Percentiles rank a stretch among this genome's conserved stretches.
These are phyloP conservation scores for Irpex rosettiformis DNA, from an alignment of 1,284 basidiomycete genomes.

Conservation along the genomic window DNA sequence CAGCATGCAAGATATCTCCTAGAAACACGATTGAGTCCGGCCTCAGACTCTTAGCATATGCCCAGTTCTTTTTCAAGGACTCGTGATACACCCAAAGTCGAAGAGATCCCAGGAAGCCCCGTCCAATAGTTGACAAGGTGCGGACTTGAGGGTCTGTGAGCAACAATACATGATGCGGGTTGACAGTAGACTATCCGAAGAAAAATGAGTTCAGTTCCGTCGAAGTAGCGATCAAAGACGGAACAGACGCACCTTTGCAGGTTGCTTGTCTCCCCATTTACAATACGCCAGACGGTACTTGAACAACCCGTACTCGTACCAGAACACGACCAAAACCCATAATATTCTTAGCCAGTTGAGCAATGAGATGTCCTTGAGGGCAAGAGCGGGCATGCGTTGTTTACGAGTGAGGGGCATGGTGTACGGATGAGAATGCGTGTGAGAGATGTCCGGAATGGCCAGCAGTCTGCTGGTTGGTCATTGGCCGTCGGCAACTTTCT, in stretches of 20 bases:
- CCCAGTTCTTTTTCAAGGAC: conserved; percentile 77
- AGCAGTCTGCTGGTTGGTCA: not conserved
- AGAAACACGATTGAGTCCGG: conserved; percentile 78
- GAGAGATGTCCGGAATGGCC: not conserved
- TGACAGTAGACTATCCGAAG: not conserved
- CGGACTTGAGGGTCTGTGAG: conserved; percentile 79
- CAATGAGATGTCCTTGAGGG: conserved; percentile 8
- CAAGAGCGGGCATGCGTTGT: not conserved
- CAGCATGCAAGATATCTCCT: conserved; percentile 77
- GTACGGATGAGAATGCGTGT: not conserved
- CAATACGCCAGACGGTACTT: conserved; percentile 47
- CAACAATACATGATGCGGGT: conserved; percentile 61
- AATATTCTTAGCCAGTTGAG: conserved; percentile 42
- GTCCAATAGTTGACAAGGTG: conserved; percentile 43
- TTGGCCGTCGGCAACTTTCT: not conserved
- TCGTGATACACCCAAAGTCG: conserved; percentile 59
- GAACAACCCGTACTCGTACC: conserved; percentile 62
- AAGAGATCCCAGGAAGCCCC: conserved; percentile 37
- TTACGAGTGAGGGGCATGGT: not conserved
- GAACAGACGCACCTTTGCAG: conserved; percentile 16
- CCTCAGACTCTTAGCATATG: conserved; percentile 50
- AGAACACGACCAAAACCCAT: conserved; percentile 61
- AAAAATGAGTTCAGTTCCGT: conserved; percentile 8
- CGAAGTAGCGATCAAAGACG: conserved; percentile 15
- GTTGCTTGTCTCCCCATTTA: conserved; percentile 45